phyloP scores from a whole-genome alignment of 2,329 filamentous ascomycete species.

The Verticillium nonalfalfae region DNA sequence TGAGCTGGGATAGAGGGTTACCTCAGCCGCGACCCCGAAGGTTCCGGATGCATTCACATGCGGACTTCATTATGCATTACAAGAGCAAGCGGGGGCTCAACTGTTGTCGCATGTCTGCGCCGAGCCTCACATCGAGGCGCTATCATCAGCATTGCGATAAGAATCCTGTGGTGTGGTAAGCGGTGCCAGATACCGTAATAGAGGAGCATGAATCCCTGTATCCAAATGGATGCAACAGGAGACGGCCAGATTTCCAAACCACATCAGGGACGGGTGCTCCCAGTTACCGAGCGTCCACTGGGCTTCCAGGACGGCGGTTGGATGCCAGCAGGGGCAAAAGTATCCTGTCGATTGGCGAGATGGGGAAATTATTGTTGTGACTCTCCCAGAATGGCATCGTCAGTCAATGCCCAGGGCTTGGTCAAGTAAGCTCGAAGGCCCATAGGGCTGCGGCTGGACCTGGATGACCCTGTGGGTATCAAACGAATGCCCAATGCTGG shows the following conservation, averaged over 20 bases:
- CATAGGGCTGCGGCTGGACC: neutral
- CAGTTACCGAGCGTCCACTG: neutral
- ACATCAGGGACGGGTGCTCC: too few species aligned
- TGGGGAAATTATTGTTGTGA: neutral
- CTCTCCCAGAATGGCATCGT: neutral
- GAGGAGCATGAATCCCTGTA: neutral
- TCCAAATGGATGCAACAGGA: neutral
- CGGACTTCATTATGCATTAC: neutral
- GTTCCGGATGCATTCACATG: neutral
- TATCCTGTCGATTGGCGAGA: neutral
- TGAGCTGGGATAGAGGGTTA: neutral
- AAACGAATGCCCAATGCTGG: neutral
- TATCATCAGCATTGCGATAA: too few species aligned
- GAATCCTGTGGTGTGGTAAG: too few species aligned
- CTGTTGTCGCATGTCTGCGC: too few species aligned
- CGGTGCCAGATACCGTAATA: too few species aligned
- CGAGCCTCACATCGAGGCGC: too few species aligned
- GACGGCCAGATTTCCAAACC: neutral
- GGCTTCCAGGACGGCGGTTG: neutral
- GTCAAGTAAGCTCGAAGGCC: neutral
- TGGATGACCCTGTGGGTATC: neutral
- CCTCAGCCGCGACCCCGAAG: neutral
- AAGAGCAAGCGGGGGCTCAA: too few species aligned
- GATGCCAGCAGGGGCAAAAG: neutral
- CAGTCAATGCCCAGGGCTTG: neutral